These are phyloP conservation scores for Lodderomyces oxycetoniae DNA, from an alignment of 1,139 yeast genomes.

Conservation along the genomic window DNA sequence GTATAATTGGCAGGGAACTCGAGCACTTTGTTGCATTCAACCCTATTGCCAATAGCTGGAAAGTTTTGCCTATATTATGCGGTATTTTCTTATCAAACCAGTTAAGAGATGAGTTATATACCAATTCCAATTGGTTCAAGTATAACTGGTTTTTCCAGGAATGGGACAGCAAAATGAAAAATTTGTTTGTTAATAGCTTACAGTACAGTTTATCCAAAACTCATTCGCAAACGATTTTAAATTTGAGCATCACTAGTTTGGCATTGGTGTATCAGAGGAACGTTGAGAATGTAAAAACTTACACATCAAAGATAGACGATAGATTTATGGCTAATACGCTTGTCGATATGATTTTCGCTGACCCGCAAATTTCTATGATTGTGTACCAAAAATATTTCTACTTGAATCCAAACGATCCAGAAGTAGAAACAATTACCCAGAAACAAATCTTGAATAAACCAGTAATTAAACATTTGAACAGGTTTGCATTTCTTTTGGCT, in stretches of 20 bases:
- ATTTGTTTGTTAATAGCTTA: slow-evolving; percentile 25
- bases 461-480: slow-evolving; percentile 46
- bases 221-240: slow-evolving; percentile 22
- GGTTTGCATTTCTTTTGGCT: slow-evolving; percentile 45
- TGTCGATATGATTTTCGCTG: slow-evolving; percentile 21
- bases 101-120: slow-evolving; percentile 33
- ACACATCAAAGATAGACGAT: slow-evolving; percentile 23
- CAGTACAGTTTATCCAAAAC: slow-evolving; percentile 22
- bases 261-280: slow-evolving; percentile 26
- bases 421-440: slow-evolving; percentile 15
- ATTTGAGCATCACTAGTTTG: slow-evolving; percentile 32
- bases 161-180: slow-evolving; percentile 26
- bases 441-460: slow-evolving; percentile 31
- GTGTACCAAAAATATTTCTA: slow-evolving; percentile 20
- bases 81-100: slow-evolving; percentile 48
- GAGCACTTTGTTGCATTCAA: slow-evolving; percentile 28
- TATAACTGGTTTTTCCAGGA: slow-evolving; percentile 32
- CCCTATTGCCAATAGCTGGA: slow-evolving; percentile 44
- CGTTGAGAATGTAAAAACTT: slow-evolving; percentile 20
- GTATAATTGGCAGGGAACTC: slow-evolving; percentile 37
- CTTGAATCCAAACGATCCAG: slow-evolving; percentile 8
- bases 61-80: slow-evolving; percentile 49
- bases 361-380: slow-evolving; percentile 13
- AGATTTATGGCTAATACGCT: slow-evolving; percentile 22
- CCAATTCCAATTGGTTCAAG: slow-evolving; percentile 21